phyloP scores from a whole-genome alignment of 2,329 filamentous ascomycete genomes.

The Thelonectria blattea region DNA sequence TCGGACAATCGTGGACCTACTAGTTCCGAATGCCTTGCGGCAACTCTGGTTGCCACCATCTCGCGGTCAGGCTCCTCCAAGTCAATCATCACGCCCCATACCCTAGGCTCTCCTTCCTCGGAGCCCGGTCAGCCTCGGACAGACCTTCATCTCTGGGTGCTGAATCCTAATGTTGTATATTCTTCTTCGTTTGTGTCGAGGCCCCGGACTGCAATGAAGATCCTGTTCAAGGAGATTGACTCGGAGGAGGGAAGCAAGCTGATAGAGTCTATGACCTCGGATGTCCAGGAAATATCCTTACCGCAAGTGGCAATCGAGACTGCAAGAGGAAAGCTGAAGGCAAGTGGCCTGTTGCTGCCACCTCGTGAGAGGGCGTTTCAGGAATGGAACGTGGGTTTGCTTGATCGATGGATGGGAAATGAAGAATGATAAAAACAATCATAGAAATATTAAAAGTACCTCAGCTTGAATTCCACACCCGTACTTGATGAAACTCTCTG shows the following conservation, averaged over 20 bases:
- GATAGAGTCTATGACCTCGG: constrained; percentile 57
- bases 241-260: constrained; percentile 53
- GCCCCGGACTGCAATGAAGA: constrained; percentile 54
- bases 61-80: constrained; percentile 65
- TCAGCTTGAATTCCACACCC: too few species aligned
- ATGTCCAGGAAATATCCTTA: constrained; percentile 65
- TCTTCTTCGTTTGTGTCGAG: constrained; percentile 47
- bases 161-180: constrained; percentile 62
- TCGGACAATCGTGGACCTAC: constrained; percentile 41
- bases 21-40: constrained; percentile 58
- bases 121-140: constrained; percentile 12
- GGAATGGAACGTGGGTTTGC: constrained; percentile 71
- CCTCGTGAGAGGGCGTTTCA: constrained; percentile 61
- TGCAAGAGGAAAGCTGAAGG: constrained; percentile 51
- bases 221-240: constrained; percentile 56
- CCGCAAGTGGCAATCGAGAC: constrained; percentile 56
- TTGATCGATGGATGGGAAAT: constrained; percentile 50
- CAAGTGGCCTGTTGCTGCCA: constrained; percentile 61
- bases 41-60: constrained; percentile 59
- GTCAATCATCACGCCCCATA: constrained; percentile 54
- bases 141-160: constrained; percentile 59
- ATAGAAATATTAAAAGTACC: too few species aligned
- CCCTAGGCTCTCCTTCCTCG: constrained; percentile 17
- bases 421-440: too few species aligned
- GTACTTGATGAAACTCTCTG: too few species aligned